Percentiles rank a stretch among this genome's conserved stretches.
Evolutionary conservation across 164 flowering plant species (phyloP).

Genomic region (Akebia trifoliata): DNA sequence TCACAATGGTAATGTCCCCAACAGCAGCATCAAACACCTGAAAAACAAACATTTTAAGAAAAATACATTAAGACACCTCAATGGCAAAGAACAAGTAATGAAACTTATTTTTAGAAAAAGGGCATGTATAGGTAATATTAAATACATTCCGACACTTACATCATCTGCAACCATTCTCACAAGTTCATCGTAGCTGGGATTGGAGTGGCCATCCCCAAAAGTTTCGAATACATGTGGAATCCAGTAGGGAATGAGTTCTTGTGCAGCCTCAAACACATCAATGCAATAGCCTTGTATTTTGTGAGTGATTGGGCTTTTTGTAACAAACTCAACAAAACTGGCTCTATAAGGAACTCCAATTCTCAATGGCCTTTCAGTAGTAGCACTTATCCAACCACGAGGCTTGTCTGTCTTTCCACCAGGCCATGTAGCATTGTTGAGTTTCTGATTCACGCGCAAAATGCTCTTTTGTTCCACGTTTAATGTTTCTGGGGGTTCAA

Average conservation of each 20-base stretch:
- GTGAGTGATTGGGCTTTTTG: conserved; percentile 22
- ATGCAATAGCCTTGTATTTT: conserved; percentile 54
- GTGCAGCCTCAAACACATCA: conserved; percentile 67
- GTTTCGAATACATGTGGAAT: conserved; percentile 44
- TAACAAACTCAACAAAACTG: conserved; percentile 57
- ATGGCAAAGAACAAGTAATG: neutral
- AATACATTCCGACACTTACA: conserved; percentile 38
- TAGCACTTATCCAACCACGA: conserved; percentile 66
- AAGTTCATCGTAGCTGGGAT: conserved; percentile 58
- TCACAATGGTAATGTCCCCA: conserved; percentile 74
- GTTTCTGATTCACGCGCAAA: conserved; percentile 26
- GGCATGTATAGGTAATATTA: neutral
- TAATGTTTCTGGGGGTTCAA: conserved; percentile 33
- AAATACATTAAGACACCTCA: neutral
- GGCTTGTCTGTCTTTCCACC: conserved; percentile 50
- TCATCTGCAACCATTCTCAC: conserved; percentile 42
- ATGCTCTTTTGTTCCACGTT: conserved; percentile 1
- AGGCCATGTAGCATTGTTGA: conserved; percentile 53
- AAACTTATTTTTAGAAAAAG: neutral
- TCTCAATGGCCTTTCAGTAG: conserved; percentile 40
- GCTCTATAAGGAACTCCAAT: conserved; percentile 59
- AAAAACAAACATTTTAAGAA: conserved; percentile 1
- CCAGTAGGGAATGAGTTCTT: conserved; percentile 46
- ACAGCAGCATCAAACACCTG: conserved; percentile 78
- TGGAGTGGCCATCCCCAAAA: conserved; percentile 58